Base-by-base conservation (phyloP, 108 stramenopile genomes). In the Skeletonema grethae region DNA sequence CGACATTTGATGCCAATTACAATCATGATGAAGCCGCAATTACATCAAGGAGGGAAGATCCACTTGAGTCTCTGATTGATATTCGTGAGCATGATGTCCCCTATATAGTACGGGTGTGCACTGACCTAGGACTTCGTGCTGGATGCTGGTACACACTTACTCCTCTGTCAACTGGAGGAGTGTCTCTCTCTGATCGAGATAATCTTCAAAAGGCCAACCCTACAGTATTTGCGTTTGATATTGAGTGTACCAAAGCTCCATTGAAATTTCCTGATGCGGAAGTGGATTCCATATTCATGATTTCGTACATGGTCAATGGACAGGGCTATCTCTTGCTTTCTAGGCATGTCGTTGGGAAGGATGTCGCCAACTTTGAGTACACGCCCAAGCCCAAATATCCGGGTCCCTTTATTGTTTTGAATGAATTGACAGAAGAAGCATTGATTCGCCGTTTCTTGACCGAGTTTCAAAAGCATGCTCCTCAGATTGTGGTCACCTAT, bases 61-160 rank as follows among this genome's bases (percentile, higher is more conserved):
- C 88, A 7, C 62, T 97, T 30, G 76, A 84, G 13, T 58, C 70
- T 2, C 60, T 98, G 5, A 70, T 87, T 7, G 97, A 97, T 65
- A 72, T 98, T 38, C 88, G 99, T 1, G 99, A 99, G 76, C 98
- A 98, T 74, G 99, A 99, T 75, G 99, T 99, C 13, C 97, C 97
- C 7, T 99, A 99, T 72, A 60, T 89, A 6, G 94, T 95, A 41
- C 83, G 98, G 15, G 91, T 88, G 3, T 91, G 95, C 67, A 99
- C 94, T 75, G 98, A 99, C 61, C 61, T 95, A 25, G 83, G 89
- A 24, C 74, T 99, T 43, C 89, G 98, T n/a, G 97, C 94, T 16
- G 99, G 99, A 31, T 86, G 94, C 1, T 99, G 97, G 97, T 98
- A 97, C 77, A 91, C 86, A n/a, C 94, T 98, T 0, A 95, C 90